These are phyloP conservation scores for Phytophthora constricta DNA, from an alignment of 352 stramenopile genomes.

Conservation along the genomic window DNA sequence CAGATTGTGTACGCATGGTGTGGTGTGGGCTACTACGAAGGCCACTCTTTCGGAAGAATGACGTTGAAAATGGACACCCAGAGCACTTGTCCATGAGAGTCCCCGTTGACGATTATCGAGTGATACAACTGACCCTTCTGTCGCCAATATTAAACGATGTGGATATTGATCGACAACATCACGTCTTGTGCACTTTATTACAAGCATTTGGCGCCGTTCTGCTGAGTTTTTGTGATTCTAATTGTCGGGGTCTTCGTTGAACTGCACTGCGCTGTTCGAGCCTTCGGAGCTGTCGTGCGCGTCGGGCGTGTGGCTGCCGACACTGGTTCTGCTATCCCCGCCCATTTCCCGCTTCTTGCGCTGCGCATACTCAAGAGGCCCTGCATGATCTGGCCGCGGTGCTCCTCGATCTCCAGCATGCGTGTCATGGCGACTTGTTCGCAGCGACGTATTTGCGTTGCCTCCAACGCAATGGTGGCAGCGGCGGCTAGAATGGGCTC, in stretches of 20 bases:
- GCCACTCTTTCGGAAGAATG: no score
- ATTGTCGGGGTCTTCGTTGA: background rate
- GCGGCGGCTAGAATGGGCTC: conserved; percentile 42
- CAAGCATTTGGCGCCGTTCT: no score
- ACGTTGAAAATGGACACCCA: no score
- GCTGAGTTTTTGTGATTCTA: conserved; percentile 5
- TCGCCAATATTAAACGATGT: no score
- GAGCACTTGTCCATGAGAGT: no score
- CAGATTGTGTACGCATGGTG: no score
- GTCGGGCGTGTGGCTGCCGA: background rate
- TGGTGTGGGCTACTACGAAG: no score
- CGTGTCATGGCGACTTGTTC: conserved; percentile 53
- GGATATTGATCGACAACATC: no score
- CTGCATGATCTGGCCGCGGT: conserved; percentile 68
- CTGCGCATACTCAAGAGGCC: conserved; percentile 64
- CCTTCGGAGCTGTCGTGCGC: background rate
- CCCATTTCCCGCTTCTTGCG: conserved; percentile 48
- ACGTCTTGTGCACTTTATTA: no score
- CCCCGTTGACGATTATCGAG: no score
- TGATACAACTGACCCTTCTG: no score
- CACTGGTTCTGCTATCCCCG: conserved; percentile 8
- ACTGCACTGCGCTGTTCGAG: background rate
- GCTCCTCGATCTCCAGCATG: conserved; percentile 67
- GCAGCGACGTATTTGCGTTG: conserved; percentile 55
- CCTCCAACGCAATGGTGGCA: conserved; percentile 45